Conservation (phyloP, 495 filamentous ascomycete genomes). For the Lasiosphaeria ovina region DNA sequence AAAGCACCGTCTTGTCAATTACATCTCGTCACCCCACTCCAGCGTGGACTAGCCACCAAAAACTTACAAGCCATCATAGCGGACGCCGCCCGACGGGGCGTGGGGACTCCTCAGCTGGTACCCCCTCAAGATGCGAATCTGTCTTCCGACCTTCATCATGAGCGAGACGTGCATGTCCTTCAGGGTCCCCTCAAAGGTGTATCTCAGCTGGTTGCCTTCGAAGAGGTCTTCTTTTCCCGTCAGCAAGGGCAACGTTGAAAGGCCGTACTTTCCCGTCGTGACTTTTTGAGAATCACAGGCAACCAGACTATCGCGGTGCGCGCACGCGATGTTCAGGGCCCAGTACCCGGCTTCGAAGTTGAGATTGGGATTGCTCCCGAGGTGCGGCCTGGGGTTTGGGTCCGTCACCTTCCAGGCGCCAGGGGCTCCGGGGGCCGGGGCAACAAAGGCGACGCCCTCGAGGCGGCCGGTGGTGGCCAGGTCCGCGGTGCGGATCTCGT, state of each 20-base stretch:
- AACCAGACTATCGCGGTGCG: conserved; percentile 47
- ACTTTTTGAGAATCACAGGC: conserved; percentile 31
- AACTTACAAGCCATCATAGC: conserved; percentile 52
- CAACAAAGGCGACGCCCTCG: conserved; percentile 30
- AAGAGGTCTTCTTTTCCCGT: conserved; percentile 41
- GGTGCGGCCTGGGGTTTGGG: conserved; percentile 9
- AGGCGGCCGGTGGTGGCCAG: conserved; percentile 34
- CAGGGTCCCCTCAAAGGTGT: conserved; percentile 32
- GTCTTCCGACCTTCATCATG: conserved; percentile 36
- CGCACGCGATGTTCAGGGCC: conserved; percentile 43
- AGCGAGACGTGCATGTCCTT: conserved; percentile 39
- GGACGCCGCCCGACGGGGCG: conserved; percentile 44
- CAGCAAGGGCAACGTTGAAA: conserved; percentile 40
- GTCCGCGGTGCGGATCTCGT: conserved; percentile 33
- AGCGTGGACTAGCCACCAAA: background rate
- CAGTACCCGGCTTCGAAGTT: conserved; percentile 35
- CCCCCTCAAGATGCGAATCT: conserved; percentile 46
- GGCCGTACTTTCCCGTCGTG: conserved; percentile 36
- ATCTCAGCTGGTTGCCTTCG: conserved; percentile 28
- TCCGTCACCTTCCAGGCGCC: conserved; percentile 29
- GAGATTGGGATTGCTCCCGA: conserved; percentile 27
- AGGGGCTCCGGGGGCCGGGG: conserved; percentile 5
- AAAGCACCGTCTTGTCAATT: conserved; percentile 13
- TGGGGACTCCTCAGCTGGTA: conserved; percentile 41
- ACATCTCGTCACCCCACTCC: no score